Evolutionary conservation across 306 rosid genomes (phyloP), one percentile per base, ranked within the genome.

Genomic region (Sesbania bispinosa): DNA sequence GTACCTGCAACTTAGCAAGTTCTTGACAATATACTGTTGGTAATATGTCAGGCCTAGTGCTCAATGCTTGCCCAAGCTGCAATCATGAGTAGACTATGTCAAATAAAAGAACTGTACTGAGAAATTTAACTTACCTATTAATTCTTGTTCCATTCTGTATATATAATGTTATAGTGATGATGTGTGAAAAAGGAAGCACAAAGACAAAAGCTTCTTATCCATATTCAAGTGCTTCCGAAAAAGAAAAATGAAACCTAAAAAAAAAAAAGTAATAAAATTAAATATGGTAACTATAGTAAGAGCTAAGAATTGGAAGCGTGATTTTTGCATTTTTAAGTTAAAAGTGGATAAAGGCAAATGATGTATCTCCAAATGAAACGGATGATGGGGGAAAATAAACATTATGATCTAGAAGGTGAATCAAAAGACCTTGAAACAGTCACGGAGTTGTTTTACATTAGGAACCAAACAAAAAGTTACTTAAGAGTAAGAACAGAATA

Each of bases 51-150:
- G 95, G 95, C 81, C 98, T 86, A 5, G 98, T 94, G 88, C 98
- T 91, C 79, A 94, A 81, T 61, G 98, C 98, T 83, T 91, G 98
- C 46, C 98, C 97, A 69, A 94, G 97, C 98, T 94, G 96, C 59
- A 82, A 71, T 77, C 77, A 78, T 47, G 80, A 71, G 77, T 63
- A 81, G 24, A 70, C 57, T 27, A 51, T 9, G 54, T 73, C 63
- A 82, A 60, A 71, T 51, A 64, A 43, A 76, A 79, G 43, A 59
- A 51, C 36, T 2, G n/a, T 9, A 63, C 10, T 19, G 29, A 75
- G 35, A 45, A 19, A 26, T 70, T 39, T 71, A 58, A 32, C 51
- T 24, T 16, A 26, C 42, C 4, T 26, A 15, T 26, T 32, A 57
- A 30, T 19, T 32, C 20, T 74, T 51, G 59, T 52, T 69, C 39